Conservation (phyloP, 495 filamentous ascomycete species). For the Aspergillus carlsbadensis region DNA sequence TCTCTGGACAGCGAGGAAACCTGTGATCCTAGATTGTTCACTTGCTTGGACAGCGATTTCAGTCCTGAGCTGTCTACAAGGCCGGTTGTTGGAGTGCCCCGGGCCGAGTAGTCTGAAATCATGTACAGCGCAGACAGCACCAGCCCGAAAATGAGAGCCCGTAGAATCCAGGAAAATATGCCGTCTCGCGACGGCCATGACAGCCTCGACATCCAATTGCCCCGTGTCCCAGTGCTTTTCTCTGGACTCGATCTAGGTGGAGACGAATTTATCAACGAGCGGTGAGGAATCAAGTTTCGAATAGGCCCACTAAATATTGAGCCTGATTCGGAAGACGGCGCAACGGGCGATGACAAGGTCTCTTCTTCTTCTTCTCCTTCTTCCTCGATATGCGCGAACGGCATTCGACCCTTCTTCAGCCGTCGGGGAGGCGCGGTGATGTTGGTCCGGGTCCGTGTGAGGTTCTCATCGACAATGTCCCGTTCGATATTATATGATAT, state of each 20-base stretch:
- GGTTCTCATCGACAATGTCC: slow-evolving; percentile 40
- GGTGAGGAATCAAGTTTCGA: slow-evolving; percentile 20
- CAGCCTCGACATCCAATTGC: too few species aligned
- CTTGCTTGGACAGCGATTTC: slow-evolving; percentile 27
- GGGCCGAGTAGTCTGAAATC: slow-evolving; percentile 1
- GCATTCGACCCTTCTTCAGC: not conserved
- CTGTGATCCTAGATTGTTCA: slow-evolving; percentile 31
- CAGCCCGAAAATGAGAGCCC: not conserved
- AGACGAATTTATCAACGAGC: too few species aligned
- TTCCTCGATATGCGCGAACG: slow-evolving; percentile 23
- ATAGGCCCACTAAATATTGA: not conserved
- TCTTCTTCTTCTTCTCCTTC: slow-evolving; percentile 38
- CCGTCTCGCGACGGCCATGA: not conserved
- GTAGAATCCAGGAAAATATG: slow-evolving; percentile 5
- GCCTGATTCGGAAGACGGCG: not conserved
- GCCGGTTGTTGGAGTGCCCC: not conserved
- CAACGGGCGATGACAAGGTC: slow-evolving; percentile 1
- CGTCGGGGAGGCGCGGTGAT: slow-evolving; percentile 44
- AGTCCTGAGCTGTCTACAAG: slow-evolving; percentile 25
- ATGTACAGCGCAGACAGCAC: not conserved
- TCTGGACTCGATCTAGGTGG: too few species aligned
- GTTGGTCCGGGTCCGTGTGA: slow-evolving; percentile 36
- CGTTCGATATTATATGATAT: slow-evolving; percentile 43
- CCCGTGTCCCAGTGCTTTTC: too few species aligned
- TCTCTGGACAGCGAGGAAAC: slow-evolving; percentile 40